These are phyloP conservation scores for Pedinophyceae sp. DNA, from an alignment of 139 green algal genomes.

Conservation along the genomic window DNA sequence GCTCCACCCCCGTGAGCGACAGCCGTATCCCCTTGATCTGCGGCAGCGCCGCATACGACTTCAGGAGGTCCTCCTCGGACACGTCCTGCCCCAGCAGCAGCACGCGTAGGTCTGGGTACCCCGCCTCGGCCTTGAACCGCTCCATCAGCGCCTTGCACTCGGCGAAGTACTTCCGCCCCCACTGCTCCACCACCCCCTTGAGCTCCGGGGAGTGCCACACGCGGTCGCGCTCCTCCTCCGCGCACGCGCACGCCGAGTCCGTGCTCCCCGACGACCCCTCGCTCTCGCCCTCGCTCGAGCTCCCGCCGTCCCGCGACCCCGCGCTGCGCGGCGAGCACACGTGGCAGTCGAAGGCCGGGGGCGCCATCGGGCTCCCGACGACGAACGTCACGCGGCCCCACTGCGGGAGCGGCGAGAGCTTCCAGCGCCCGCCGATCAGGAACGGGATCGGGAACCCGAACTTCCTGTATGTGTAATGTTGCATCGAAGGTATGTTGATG, in stretches of 20 bases:
- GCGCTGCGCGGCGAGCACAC: not conserved
- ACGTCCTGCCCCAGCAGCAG: no score
- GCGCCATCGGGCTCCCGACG: not conserved
- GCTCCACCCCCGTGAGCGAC: no score
- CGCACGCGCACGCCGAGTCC: not conserved
- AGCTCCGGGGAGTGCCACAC: not conserved
- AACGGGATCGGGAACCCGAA: not conserved
- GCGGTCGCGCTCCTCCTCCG: not conserved
- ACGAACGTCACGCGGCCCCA: not conserved
- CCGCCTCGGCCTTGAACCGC: no score
- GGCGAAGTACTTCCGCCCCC: no score
- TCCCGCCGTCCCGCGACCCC: no score
- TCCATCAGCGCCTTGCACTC: no score
- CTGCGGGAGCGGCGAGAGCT: not conserved
- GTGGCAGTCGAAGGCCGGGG: not conserved
- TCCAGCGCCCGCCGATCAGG: not conserved
- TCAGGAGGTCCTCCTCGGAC: no score
- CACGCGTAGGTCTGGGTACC: no score
- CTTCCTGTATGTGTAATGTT: not conserved
- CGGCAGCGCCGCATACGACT: no score
- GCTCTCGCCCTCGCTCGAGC: not conserved
- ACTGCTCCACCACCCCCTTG: not conserved
- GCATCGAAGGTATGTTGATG: not conserved
- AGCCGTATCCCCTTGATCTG: no score
- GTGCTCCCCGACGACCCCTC: no score